Base-by-base conservation (phyloP, 352 stramenopile species). In the Pythium diclinum region DNA sequence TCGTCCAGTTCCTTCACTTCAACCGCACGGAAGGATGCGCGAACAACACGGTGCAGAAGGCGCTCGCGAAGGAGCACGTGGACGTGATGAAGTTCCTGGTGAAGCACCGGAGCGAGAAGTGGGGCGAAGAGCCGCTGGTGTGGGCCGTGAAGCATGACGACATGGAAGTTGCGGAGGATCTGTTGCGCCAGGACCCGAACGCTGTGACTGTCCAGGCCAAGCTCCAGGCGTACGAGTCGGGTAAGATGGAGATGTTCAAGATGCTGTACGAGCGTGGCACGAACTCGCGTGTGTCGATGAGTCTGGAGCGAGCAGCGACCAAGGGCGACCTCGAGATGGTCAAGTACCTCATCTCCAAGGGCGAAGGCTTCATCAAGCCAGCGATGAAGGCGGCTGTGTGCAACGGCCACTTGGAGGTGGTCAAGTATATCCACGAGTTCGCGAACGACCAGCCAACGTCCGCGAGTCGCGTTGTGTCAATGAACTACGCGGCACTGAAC, bases 361-460 rank as follows among this genome's bases (percentile, higher is more conserved):
- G 67, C 4, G 75, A 81, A 40, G 80, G 80, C 8, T 89, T 89
- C 42, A 67, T 83, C 51, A 85, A 87, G 61, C 71, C 66, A 16
- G 76, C 80, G 46, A 83, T 85, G 73, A 78, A 68, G 4, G 76
- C 77, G 33, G 78, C 78, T 0, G 71, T 87, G 63, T 69, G 63
- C 30, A 68, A 58, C 1, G 80, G 78, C 0, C 61, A 78, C 38
- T 48, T 89, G 48, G 74, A 79, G 17, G 72, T 87, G 32, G 78
- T 89, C 56, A 69, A 77, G 61, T 63, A 83, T 48, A 56, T 89
- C 23, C 73, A 86, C 44, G 63, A 83, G 40, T 56, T 85, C 47
- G 71, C 63, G 1, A 58, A 60, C 6, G 69, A 83, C 56, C 71
- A 55, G 21, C 75, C 85, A 46, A 87, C 76, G 1, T 68, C 71